phyloP scores from a whole-genome alignment of 805 yeast genomes.

The Metschnikowia shivogae region DNA sequence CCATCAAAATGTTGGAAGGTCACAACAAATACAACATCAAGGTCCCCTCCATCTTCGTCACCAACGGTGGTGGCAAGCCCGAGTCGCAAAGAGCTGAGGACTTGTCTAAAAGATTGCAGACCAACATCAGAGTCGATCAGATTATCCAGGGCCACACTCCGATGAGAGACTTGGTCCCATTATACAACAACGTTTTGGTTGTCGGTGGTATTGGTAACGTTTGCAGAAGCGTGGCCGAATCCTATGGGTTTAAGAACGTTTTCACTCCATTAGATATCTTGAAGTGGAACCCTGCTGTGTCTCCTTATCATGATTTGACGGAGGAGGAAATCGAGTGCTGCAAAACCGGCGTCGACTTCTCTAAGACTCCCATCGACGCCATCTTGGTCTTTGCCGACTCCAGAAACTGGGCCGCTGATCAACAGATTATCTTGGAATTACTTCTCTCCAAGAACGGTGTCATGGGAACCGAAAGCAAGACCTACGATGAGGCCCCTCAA shows the following conservation, averaged over 20 bases:
- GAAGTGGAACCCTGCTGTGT: constrained; percentile 82
- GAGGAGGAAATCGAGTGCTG: constrained; percentile 63
- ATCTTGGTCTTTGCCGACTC: constrained; percentile 89
- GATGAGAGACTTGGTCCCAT: constrained; percentile 72
- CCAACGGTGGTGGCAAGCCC: constrained; percentile 90
- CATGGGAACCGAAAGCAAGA: constrained; percentile 75
- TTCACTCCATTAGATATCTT: constrained; percentile 78
- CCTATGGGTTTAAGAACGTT: constrained; percentile 80
- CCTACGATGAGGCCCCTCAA: constrained; percentile 73
- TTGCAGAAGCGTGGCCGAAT: constrained; percentile 77
- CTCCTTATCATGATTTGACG: constrained; percentile 76
- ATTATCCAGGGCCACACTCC: constrained; percentile 94
- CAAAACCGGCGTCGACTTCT: constrained; percentile 54
- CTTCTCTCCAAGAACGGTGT: constrained; percentile 71
- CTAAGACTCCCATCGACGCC: constrained; percentile 67
- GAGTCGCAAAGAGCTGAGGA: constrained; percentile 73
- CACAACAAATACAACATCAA: constrained; percentile 69
- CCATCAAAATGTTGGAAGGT: constrained; percentile 70
- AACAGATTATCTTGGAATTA: constrained; percentile 81
- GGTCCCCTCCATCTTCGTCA: constrained; percentile 74
- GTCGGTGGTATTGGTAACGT: constrained; percentile 87
- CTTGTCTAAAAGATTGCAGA: constrained; percentile 55
- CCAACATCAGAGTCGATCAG: constrained; percentile 66
- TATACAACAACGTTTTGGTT: constrained; percentile 70
- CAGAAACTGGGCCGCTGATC: constrained; percentile 90